Evolutionary conservation across 352 stramenopile genomes (phyloP), one percentile per base, ranked within the genome.

Genomic region (Globisporangium barbulae): DNA sequence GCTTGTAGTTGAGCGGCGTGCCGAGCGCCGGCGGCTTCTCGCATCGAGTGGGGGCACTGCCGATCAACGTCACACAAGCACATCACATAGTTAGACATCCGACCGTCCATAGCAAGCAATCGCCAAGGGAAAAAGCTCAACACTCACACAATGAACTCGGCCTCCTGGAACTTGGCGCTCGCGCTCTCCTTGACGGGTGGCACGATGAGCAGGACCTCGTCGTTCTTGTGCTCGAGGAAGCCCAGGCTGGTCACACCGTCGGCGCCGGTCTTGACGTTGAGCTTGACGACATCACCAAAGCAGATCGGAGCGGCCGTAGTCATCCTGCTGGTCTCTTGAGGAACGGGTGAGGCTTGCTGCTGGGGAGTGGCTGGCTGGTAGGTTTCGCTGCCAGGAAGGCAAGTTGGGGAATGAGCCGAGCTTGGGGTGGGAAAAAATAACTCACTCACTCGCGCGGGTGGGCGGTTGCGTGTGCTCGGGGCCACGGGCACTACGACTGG

Each of bases 71-170:
- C 15, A 53, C 6, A 13, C 21, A 6, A 30, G 5, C 9, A 10
- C 10, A 37, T 28, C 35, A 13, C 12, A 47, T 21, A 2, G 45
- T 45, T 42, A 33, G 10, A 5, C 35, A 22, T 25, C 7, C 10
- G 25, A 28, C 25, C 25, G 25, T 28, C 25, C 25, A 28, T 28
- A 28, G 25, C 25, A 28, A 28, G 2, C 25, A 28, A 19, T n/a
- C 15, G 10, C 8, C 19, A 2, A 53, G 25, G 19, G 10, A 6
- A 47, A 10, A 37, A 15, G 17, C 21, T 10, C 22, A 21, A 2
- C 31, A 35, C 77, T 50, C 71, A 89, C 76, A 91, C 68, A 35
- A 90, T 85, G 63, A 91, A 91, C 67, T 90, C 77, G 53, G 79
- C 81, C 25, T 91, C 74, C 15, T 70, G 17, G 50, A 83, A 84